A percentile compares a stretch with the other conserved stretches of the same genome.
Conservation (phyloP, 306 rosid genomes). For the Cyamopsis tetragonoloba region DNA sequence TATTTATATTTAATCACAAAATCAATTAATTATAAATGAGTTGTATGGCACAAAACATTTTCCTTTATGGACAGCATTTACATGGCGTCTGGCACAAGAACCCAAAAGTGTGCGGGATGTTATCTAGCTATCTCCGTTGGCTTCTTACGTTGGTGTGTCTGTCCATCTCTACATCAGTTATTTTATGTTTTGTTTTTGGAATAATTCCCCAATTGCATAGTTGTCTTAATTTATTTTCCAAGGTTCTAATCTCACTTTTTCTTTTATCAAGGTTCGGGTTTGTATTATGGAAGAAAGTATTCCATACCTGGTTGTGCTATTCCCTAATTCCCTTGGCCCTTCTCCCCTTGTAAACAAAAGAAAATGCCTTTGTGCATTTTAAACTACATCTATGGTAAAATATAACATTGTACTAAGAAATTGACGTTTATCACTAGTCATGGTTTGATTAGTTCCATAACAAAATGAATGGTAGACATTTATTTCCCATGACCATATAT, state of each 20-base stretch:
- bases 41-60: too few relatives aligned
- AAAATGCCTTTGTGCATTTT: too few relatives aligned
- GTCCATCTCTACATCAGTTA: too few relatives aligned
- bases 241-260: neutral
- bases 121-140: neutral
- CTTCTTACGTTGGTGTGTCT: too few relatives aligned
- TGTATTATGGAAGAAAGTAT: neutral
- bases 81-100: neutral
- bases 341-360: too few relatives aligned
- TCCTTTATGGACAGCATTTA: neutral
- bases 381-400: too few relatives aligned
- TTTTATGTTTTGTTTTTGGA: neutral
- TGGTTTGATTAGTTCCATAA: neutral
- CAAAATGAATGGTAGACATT: neutral
- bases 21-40: too few relatives aligned
- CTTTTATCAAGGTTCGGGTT: neutral
- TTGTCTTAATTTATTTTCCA: neutral
- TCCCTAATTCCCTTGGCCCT: too few relatives aligned
- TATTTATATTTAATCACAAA: too few relatives aligned
- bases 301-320: neutral
- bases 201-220: neutral
- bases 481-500: too few relatives aligned
- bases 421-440: neutral
- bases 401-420: neutral
- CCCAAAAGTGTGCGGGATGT: neutral